Percentiles rank a stretch among this genome's conserved stretches.
Evolutionary conservation across 768 basidiomycete species (phyloP).

Genomic region (Pilatotrama ljubarskyi): DNA sequence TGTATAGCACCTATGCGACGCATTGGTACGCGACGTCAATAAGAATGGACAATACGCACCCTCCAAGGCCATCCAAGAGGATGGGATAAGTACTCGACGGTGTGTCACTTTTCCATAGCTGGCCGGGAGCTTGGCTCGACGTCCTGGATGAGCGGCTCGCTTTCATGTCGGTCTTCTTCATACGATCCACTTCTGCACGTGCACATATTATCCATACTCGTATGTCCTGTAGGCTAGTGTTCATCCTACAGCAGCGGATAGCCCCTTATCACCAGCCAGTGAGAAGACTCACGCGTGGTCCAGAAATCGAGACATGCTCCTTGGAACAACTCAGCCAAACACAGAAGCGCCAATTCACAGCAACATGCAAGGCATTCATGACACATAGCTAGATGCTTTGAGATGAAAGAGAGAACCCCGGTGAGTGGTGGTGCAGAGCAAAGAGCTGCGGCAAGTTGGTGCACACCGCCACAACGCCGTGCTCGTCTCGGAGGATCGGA

Average conservation of each 20-base stretch:
- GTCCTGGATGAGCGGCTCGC: neutral
- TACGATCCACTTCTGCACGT: neutral
- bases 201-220: neutral
- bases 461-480: neutral
- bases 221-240: neutral
- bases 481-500: neutral
- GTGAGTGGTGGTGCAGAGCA: too few species aligned
- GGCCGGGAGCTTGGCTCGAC: neutral
- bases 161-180: neutral
- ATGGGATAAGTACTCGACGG: too few species aligned
- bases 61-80: too few species aligned
- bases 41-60: too few species aligned
- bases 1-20: too few species aligned
- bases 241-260: neutral
- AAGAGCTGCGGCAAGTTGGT: too few species aligned
- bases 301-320: constrained; percentile 17
- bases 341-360: neutral
- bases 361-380: neutral
- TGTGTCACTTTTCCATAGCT: neutral
- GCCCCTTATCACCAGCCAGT: neutral
- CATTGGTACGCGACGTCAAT: too few species aligned
- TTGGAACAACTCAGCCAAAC: neutral
- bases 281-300: constrained; percentile 10
- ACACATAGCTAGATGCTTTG: constrained; percentile 13
- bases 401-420: too few species aligned